phyloP scores from a whole-genome alignment of 352 stramenopile species.

The Globisporangium acanthophoron region DNA sequence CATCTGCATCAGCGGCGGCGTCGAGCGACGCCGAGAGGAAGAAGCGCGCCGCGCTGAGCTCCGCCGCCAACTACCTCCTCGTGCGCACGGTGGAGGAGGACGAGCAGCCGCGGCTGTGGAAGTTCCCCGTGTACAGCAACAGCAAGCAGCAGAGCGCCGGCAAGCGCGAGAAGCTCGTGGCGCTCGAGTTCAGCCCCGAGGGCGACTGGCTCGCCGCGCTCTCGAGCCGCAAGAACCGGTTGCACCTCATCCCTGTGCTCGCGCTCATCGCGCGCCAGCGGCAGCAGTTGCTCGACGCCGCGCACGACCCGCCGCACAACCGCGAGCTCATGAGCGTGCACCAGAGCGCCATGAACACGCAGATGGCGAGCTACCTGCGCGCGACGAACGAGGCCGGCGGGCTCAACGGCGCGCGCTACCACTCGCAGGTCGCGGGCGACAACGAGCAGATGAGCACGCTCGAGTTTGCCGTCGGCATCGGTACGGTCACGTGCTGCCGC shows the following conservation, averaged over 20 bases:
- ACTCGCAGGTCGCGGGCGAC: slow-evolving; percentile 76
- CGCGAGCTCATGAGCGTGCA: slow-evolving; percentile 70
- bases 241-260: slow-evolving; percentile 72
- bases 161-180: slow-evolving; percentile 46
- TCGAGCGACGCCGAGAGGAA: not conserved
- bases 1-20: not conserved
- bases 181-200: slow-evolving; percentile 76
- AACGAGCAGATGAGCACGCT: slow-evolving; percentile 82
- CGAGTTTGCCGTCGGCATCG: slow-evolving; percentile 71
- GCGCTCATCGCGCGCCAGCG: slow-evolving; percentile 54
- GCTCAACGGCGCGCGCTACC: slow-evolving; percentile 75
- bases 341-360: slow-evolving; percentile 67
- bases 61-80: slow-evolving; percentile 42
- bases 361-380: slow-evolving; percentile 82
- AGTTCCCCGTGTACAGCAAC: slow-evolving; percentile 54
- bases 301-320: slow-evolving; percentile 41
- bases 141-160: slow-evolving; percentile 53
- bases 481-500: slow-evolving; percentile 50
- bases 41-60: slow-evolving; percentile 5
- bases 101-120: slow-evolving; percentile 59
- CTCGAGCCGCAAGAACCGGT: slow-evolving; percentile 65
- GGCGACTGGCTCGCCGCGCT: slow-evolving; percentile 82
- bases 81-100: slow-evolving; percentile 78
- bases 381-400: slow-evolving; percentile 76
- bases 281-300: slow-evolving; percentile 46